These are phyloP conservation scores for Pichia deserticola DNA, from an alignment of 805 yeast genomes.

Conservation along the genomic window DNA sequence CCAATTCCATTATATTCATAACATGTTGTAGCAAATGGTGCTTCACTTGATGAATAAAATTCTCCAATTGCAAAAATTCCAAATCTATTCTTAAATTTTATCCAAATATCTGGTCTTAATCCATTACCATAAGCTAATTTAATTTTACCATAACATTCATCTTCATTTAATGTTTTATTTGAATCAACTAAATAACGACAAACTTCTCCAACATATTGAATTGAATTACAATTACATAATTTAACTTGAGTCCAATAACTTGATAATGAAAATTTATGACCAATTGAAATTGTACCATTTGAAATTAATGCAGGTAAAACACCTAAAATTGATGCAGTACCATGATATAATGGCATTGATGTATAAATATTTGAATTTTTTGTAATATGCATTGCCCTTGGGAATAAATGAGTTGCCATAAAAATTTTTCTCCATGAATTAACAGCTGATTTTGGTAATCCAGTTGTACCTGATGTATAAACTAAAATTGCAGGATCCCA, in stretches of 20 bases:
- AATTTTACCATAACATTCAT: slow-evolving; percentile 29
- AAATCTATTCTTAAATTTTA: slow-evolving; percentile 68
- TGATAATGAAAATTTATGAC: slow-evolving; percentile 75
- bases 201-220: slow-evolving; percentile 93
- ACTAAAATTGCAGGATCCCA: slow-evolving; percentile 63
- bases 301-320: slow-evolving; percentile 49
- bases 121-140: slow-evolving; percentile 86
- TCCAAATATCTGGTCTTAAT: slow-evolving; percentile 83
- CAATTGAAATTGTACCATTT: slow-evolving; percentile 73
- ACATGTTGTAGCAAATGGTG: slow-evolving; percentile 81
- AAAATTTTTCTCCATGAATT: slow-evolving; percentile 85
- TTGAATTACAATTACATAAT: slow-evolving; percentile 62
- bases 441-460: slow-evolving; percentile 88
- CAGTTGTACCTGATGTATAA: slow-evolving; percentile 93
- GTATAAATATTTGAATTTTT: slow-evolving; percentile 59
- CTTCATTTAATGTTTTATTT: slow-evolving; percentile 18
- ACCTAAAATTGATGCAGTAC: slow-evolving; percentile 87
- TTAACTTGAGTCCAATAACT: slow-evolving; percentile 88
- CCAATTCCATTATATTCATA: slow-evolving; percentile 57
- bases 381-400: slow-evolving; percentile 56
- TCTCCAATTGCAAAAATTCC: slow-evolving; percentile 73
- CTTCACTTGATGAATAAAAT: slow-evolving; percentile 90
- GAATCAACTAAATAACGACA: slow-evolving; percentile 72
- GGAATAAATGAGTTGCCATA: slow-evolving; percentile 65
- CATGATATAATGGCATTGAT: slow-evolving; percentile 93